Percentiles rank a stretch among this genome's conserved stretches.
Evolutionary conservation across 768 basidiomycete species (phyloP).

Genomic region (Lyophyllum semitale): DNA sequence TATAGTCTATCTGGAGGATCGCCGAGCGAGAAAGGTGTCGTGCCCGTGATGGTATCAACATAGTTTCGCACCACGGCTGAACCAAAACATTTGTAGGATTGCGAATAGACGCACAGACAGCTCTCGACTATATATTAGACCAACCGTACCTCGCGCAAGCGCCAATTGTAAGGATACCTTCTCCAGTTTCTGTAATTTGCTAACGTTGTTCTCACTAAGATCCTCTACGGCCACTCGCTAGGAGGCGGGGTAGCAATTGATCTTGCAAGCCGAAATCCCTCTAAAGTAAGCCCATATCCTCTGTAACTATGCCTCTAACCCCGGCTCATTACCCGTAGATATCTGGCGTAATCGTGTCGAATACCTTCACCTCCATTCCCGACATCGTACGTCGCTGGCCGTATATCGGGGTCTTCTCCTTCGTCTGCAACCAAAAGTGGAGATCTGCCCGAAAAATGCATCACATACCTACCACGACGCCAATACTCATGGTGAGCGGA

Average conservation of each 20-base stretch:
- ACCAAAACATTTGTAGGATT: slow-evolving; percentile 50
- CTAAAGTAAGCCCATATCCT: slow-evolving; percentile 42
- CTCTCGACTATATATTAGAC: slow-evolving; percentile 64
- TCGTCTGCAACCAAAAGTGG: slow-evolving; percentile 82
- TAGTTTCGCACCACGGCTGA: not conserved
- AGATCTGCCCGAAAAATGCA: slow-evolving; percentile 64
- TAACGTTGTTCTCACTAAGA: slow-evolving; percentile 30
- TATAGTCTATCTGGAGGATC: slow-evolving; percentile 80
- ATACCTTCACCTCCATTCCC: slow-evolving; percentile 84
- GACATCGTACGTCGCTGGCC: slow-evolving; percentile 71
- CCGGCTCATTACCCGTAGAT: slow-evolving; percentile 50
- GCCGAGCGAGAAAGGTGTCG: slow-evolving; percentile 75
- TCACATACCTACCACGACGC: slow-evolving; percentile 52
- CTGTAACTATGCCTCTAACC: not conserved
- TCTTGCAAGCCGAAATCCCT: slow-evolving; percentile 70
- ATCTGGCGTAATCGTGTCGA: slow-evolving; percentile 77
- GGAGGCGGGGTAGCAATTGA: slow-evolving; percentile 90
- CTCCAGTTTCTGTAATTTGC: not conserved
- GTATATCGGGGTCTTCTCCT: slow-evolving; percentile 62
- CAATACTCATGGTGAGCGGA: slow-evolving; percentile 79
- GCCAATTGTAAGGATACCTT: slow-evolving; percentile 49
- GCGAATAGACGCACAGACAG: slow-evolving; percentile 77
- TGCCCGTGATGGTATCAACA: not conserved
- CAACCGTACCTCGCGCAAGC: slow-evolving; percentile 60
- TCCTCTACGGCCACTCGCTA: slow-evolving; percentile 75